Conservation (phyloP, 2,329 filamentous ascomycete species). For the Waltergamsia citrina region DNA sequence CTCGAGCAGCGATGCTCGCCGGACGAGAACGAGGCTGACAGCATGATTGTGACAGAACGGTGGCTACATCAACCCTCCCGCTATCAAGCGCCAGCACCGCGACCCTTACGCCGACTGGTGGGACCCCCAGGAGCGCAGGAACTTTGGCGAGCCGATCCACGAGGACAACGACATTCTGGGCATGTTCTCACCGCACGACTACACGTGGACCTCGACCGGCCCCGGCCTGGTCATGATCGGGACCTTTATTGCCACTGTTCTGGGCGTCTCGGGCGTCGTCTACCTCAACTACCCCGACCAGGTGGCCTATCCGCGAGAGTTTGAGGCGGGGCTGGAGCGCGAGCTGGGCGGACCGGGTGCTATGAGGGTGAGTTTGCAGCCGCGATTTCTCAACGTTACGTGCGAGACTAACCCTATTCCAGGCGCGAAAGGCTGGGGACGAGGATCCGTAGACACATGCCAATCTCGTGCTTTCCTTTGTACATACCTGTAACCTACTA, state of each 20-base stretch:
- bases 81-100: conserved; percentile 80
- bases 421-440: conserved; percentile 48
- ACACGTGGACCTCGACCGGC: conserved; percentile 68
- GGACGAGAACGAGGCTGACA: conserved; percentile 12
- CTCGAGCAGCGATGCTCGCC: neutral
- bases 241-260: conserved; percentile 52
- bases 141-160: conserved; percentile 93
- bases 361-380: conserved; percentile 50
- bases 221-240: conserved; percentile 62
- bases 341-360: conserved; percentile 66
- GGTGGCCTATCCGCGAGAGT: conserved; percentile 59
- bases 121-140: conserved; percentile 94
- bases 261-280: conserved; percentile 59
- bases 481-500: conserved; percentile 19
- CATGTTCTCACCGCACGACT: conserved; percentile 81
- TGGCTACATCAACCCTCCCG: conserved; percentile 70
- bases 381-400: no score
- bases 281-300: conserved; percentile 64
- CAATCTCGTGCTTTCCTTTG: conserved; percentile 15
- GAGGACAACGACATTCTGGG: conserved; percentile 93
- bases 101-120: conserved; percentile 93
- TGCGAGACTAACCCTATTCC: neutral
- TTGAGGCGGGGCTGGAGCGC: conserved; percentile 61
- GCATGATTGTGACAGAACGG: conserved; percentile 54
- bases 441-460: conserved; percentile 30